Conservation (phyloP, 306 rosid genomes). For the Lablab purpureus region DNA sequence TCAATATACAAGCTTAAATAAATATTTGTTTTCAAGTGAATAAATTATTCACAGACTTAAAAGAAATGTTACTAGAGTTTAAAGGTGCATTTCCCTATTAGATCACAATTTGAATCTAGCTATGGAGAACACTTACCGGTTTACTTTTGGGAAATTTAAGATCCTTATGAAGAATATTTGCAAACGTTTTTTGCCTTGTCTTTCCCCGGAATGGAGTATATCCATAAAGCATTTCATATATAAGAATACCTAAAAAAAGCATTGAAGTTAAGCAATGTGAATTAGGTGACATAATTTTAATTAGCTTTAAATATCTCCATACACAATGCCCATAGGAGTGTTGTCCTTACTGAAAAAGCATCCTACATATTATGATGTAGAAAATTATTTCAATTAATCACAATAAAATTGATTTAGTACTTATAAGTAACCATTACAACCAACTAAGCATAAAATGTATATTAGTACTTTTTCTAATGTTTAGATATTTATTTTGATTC, state of each 20-base stretch:
- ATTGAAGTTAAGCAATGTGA: slow-evolving; percentile 16
- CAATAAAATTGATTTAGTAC: neutral
- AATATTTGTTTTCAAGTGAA: neutral
- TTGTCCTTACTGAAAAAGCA: neutral
- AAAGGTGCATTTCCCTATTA: neutral
- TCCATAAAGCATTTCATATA: slow-evolving; percentile 93
- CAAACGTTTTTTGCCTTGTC: slow-evolving; percentile 90
- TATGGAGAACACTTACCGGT: slow-evolving; percentile 57
- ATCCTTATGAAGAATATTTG: slow-evolving; percentile 96
- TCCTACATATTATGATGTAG: neutral
- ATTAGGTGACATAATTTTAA: neutral
- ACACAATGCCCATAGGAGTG: neutral
- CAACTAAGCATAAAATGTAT: too few species aligned
- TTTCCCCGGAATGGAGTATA: slow-evolving; percentile 94
- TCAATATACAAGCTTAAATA: neutral
- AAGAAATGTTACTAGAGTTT: neutral
- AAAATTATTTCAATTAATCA: slow-evolving; percentile 13
- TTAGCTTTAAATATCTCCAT: neutral
- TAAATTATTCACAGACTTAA: neutral
- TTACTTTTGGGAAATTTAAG: slow-evolving; percentile 86
- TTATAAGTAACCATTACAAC: neutral
- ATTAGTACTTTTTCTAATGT: neutral
- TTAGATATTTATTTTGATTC: slow-evolving; percentile 23
- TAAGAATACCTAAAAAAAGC: slow-evolving; percentile 68
- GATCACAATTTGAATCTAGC: neutral